These are phyloP conservation scores for Halteria grandinella DNA, from an alignment of 73 alveolate genomes.

Conservation along the genomic window DNA sequence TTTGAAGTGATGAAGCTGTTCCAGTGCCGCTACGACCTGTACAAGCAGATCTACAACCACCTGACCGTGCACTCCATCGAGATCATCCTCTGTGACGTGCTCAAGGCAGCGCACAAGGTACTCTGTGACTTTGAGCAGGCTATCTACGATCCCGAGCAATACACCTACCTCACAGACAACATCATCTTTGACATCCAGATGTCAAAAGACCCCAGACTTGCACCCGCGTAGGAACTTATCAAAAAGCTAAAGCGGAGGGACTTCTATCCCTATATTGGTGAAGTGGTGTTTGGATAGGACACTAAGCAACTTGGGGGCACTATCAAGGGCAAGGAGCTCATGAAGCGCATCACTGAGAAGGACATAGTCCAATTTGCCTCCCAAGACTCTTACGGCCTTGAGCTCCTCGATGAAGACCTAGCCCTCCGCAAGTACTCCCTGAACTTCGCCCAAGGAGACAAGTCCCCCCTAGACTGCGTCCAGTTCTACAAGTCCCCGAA, in stretches of 20 bases:
- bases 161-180: conserved; percentile 58
- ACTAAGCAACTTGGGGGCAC: conserved; percentile 1
- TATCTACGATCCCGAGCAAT: conserved; percentile 47
- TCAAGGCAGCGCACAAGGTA: conserved; percentile 55
- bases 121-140: too few relatives aligned
- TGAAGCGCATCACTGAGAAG: conserved; percentile 35
- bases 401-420: conserved; percentile 30
- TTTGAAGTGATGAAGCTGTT: conserved; percentile 45
- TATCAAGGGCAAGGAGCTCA: neutral
- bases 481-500: conserved; percentile 37
- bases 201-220: conserved; percentile 48
- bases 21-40: conserved; percentile 56
- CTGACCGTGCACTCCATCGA: conserved; percentile 58
- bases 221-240: conserved; percentile 47
- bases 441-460: conserved; percentile 63
- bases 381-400: conserved; percentile 36
- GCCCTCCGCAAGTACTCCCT: conserved; percentile 38
- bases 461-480: conserved; percentile 64
- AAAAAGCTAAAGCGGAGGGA: conserved; percentile 59
- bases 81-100: conserved; percentile 55
- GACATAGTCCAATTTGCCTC: too few relatives aligned
- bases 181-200: conserved; percentile 43
- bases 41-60: conserved; percentile 60
- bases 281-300: neutral
- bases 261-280: conserved; percentile 58